Percentiles rank a stretch among this genome's conserved stretches.
These are phyloP conservation scores for Antitrichia curtipendula DNA, from an alignment of 225 moss, liverwort and hornwort genomes.

Conservation along the genomic window DNA sequence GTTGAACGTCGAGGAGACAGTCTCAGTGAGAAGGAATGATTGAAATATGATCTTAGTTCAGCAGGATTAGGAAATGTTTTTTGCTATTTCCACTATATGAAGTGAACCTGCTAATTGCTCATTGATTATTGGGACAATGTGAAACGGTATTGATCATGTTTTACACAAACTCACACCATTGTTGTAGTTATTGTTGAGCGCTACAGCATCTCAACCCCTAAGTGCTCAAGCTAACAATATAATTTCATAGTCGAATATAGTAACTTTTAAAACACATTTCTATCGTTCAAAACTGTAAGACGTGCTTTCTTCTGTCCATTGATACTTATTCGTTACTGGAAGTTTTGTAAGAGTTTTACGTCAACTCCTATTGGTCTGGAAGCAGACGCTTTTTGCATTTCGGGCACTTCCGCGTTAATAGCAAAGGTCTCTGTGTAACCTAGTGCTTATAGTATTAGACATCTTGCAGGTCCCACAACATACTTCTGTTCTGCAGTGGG, in stretches of 20 bases:
- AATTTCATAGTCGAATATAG: neutral
- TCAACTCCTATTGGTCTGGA: neutral
- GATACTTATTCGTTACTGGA: neutral
- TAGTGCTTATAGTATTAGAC: neutral
- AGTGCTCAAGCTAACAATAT: neutral
- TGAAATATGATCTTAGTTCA: neutral
- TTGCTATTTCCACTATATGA: neutral
- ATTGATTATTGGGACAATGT: neutral
- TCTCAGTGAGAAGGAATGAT: neutral
- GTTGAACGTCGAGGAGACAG: neutral
- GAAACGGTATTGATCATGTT: neutral
- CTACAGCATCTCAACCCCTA: neutral
- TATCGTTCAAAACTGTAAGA: neutral
- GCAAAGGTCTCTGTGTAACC: neutral
- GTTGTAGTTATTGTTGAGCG: neutral
- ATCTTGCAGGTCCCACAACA: neutral
- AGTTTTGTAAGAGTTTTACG: neutral
- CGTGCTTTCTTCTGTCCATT: neutral
- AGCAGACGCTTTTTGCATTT: neutral
- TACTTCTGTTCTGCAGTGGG: neutral
- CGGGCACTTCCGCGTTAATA: neutral
- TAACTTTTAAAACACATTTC: neutral
- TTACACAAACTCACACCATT: neutral
- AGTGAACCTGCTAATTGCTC: neutral
- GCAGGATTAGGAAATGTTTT: neutral